Base-by-base conservation (phyloP, 768 basidiomycete species). In the Basidioascus undulatus region DNA sequence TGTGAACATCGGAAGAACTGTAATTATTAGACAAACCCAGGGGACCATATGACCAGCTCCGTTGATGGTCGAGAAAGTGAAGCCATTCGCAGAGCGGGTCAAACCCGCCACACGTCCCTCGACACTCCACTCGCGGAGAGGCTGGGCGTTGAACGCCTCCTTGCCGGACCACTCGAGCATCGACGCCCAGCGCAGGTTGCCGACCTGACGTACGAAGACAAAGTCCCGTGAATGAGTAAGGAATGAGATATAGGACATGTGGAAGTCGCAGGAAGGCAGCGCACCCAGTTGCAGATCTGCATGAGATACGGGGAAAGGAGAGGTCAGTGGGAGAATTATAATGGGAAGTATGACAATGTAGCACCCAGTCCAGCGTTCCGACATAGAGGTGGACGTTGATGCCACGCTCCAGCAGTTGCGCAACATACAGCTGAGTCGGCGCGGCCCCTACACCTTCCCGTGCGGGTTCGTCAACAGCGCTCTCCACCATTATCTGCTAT, bases 41-140 rank as follows among this genome's bases (percentile, higher is more conserved):
- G n/a, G n/a, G n/a, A 73, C 74, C 73, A 75, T 74, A 59, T 80
- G 77, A n/a, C 77, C 77, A 23, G 75, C 78, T 5, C 65, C 73
- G 34, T 64, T 57, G 28, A 77, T 57, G 0, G 70, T 75, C 13
- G 66, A 68, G 52, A 72, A 76, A 28, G 72, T 76, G 42, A 82
- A 57, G 16, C 66, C 65, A 6, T 64, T 66, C 27, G 62, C 62
- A 24, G 57, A 62, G 55, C 71, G 70, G 33, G 66, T 70, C 51
- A 62, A 61, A 5, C 76, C 76, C 0, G 66, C 76, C 32, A 55
- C 55, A 40, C 62, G 48, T 10, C 68, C 70, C 44, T 68, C 60
- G 8, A 76, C 65, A 0, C 50, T 49, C 74, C 74, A 79, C 9
- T 68, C 61, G 34, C 59, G 57, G 51, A 71, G 56, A 10, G 58